Evolutionary conservation across 2,329 filamentous ascomycete genomes (phyloP).

Genomic region (Plectosphaerella sp.): DNA sequence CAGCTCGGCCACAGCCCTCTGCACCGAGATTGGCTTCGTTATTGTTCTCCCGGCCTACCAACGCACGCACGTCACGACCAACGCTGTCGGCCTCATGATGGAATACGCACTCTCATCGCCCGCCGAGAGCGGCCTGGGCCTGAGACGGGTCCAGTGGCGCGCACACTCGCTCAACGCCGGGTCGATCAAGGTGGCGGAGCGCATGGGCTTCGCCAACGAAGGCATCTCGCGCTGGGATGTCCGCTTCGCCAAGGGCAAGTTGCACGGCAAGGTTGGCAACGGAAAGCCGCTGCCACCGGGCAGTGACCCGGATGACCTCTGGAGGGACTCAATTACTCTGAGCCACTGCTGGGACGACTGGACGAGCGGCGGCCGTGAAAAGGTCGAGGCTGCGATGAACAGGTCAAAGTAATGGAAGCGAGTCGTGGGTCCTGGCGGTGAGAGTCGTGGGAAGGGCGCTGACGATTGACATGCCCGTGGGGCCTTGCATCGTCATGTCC

Average conservation of each 20-base stretch:
- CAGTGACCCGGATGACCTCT: slow-evolving; percentile 16
- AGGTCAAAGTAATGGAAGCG: background rate
- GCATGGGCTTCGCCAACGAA: slow-evolving; percentile 26
- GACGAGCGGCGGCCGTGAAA: slow-evolving; percentile 12
- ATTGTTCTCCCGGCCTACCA: slow-evolving; percentile 26
- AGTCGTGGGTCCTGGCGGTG: no score
- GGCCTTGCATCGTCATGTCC: no score
- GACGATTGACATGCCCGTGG: no score
- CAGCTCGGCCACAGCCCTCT: slow-evolving; percentile 12
- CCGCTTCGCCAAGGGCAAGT: slow-evolving; percentile 16
- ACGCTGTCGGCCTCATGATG: slow-evolving; percentile 26
- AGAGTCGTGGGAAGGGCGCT: no score
- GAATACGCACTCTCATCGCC: slow-evolving; percentile 16
- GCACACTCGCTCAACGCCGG: slow-evolving; percentile 18
- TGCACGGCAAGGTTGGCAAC: slow-evolving; percentile 18
- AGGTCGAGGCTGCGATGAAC: slow-evolving; percentile 13
- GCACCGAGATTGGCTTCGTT: slow-evolving; percentile 28
- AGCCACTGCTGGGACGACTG: slow-evolving; percentile 25
- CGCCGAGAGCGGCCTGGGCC: slow-evolving; percentile 15
- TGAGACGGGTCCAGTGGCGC: slow-evolving; percentile 27
- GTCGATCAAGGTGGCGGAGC: slow-evolving; percentile 21
- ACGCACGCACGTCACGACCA: slow-evolving; percentile 26
- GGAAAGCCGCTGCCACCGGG: slow-evolving; percentile 14
- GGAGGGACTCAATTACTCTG: slow-evolving; percentile 19
- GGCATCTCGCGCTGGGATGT: slow-evolving; percentile 25